A percentile compares a stretch with the other conserved stretches of the same genome.
phyloP scores from a whole-genome alignment of 208 protist genomes.

The Crithidia brevicula region DNA sequence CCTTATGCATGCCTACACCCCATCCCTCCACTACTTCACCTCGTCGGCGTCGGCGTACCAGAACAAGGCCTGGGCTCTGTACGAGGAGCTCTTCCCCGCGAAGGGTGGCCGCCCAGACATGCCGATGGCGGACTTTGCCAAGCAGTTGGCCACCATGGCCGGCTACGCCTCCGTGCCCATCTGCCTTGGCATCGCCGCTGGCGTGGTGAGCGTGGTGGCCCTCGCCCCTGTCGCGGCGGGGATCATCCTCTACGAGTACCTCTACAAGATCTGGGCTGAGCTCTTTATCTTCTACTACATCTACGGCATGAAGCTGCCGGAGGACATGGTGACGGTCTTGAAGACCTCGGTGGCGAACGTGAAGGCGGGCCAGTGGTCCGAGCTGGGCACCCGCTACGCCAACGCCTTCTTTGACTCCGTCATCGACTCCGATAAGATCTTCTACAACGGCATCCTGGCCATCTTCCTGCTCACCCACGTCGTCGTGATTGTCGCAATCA shows the following conservation, averaged over 20 bases:
- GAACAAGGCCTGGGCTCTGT: slow-evolving; percentile 25
- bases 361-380: slow-evolving; percentile 35
- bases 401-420: slow-evolving; percentile 42
- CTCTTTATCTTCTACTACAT: slow-evolving; percentile 72
- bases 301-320: slow-evolving; percentile 45
- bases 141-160: slow-evolving; percentile 22
- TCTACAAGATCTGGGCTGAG: slow-evolving; percentile 70
- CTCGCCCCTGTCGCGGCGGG: slow-evolving; percentile 42
- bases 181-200: slow-evolving; percentile 22
- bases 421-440: slow-evolving; percentile 28
- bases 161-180: slow-evolving; percentile 45
- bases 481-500: slow-evolving; percentile 21
- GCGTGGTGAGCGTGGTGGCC: slow-evolving; percentile 35
- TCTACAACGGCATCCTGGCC: slow-evolving; percentile 58
- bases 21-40: slow-evolving; percentile 7
- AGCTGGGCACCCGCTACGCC: slow-evolving; percentile 16
- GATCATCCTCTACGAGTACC: slow-evolving; percentile 38
- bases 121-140: slow-evolving; percentile 19
- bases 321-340: slow-evolving; percentile 33
- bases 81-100: slow-evolving; percentile 21
- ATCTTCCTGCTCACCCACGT: slow-evolving; percentile 36
- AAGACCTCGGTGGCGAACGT: slow-evolving; percentile 24
- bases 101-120: slow-evolving; percentile 11
- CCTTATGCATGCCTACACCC: slow-evolving; percentile 32
- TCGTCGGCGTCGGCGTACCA: slow-evolving; percentile 12